Conservation (phyloP, 2,329 filamentous ascomycete species). For the Alternaria tenuissima region DNA sequence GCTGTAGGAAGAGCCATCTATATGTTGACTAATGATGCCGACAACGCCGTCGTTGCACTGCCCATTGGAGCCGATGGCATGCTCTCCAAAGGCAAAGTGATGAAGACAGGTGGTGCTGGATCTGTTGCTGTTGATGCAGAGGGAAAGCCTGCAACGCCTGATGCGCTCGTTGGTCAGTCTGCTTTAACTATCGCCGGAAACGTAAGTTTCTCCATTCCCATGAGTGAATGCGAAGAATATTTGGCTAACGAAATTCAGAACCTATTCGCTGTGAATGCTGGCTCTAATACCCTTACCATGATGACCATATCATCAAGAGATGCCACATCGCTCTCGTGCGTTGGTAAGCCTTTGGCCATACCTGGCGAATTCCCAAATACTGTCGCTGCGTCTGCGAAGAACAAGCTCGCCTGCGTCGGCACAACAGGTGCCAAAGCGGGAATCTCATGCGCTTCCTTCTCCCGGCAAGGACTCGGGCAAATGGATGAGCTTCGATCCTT, state of each 20-base stretch:
- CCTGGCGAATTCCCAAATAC: slow-evolving; percentile 53
- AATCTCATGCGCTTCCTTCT: slow-evolving; percentile 49
- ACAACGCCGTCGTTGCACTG: slow-evolving; percentile 62
- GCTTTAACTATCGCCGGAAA: slow-evolving; percentile 63
- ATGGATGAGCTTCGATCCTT: slow-evolving; percentile 53
- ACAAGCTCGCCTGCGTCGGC: slow-evolving; percentile 50
- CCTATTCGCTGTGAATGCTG: slow-evolving; percentile 62
- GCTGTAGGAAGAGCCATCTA: slow-evolving; percentile 60
- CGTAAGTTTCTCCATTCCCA: slow-evolving; percentile 48
- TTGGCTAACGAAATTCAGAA: slow-evolving; percentile 45
- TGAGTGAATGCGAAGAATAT: not conserved
- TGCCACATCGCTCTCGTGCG: slow-evolving; percentile 38
- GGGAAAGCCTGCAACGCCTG: slow-evolving; percentile 54
- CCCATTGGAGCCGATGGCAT: slow-evolving; percentile 59
- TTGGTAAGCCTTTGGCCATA: slow-evolving; percentile 46
- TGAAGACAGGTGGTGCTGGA: slow-evolving; percentile 60
- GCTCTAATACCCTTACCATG: slow-evolving; percentile 53
- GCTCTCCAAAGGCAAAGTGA: slow-evolving; percentile 55
- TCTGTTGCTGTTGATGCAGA: slow-evolving; percentile 50
- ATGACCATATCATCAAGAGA: slow-evolving; percentile 43
- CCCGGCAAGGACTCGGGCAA: slow-evolving; percentile 36
- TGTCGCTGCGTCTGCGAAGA: slow-evolving; percentile 49
- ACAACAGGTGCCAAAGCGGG: slow-evolving; percentile 48
- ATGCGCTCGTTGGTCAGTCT: slow-evolving; percentile 63
- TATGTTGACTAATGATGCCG: slow-evolving; percentile 62